Evolutionary conservation across 2,329 filamentous ascomycete species (phyloP), one percentile per base, ranked within the genome.

Genomic region (Fonsecaea monophora): DNA sequence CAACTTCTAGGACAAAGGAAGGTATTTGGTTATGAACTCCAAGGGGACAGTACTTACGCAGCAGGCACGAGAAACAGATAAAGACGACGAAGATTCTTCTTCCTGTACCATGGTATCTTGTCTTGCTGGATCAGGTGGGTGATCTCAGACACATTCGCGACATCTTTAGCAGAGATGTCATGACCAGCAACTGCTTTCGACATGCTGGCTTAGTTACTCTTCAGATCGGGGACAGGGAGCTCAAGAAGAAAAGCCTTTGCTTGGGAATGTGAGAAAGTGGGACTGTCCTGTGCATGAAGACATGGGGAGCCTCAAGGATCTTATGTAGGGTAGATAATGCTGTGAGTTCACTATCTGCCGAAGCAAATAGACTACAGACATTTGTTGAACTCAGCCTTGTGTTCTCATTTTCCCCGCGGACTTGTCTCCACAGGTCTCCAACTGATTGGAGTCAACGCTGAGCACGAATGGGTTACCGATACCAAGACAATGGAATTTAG

Each of bases 11-110:
- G 18, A 25, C 42, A 21, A 50, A 30, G 25, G 4, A 21, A 8
- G 13, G 21, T 8, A 50, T 10, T 30, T 13, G 12, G 10, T 9
- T 13, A 21, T 35, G 10, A 40, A 60, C n/a, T 12, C 18, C 6
- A 50, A n/a, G 21, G n/a, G 15, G 34, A 35, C 30, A 3, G 21
- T 32, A 61, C 59, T 61, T 53, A 61, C 59, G 84, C 87, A 48
- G 84, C 85, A 25, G 85, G 85, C 63, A 89, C 84, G 55, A 89
- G 80, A 67, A 85, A 76, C 5, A 88, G 73, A 72, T 89, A 89
- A 37, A 89, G 78, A 10, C 73, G 73, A 58, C 86, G 80, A 42
- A 89, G 78, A 70, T 89, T 88, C 1, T 83, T 84, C 75, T 89
- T 89, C 73, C 79, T 82, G 77, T 83, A 87, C 84, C 85, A 88